Evolutionary conservation across 202 grass and related monocot genomes (phyloP), one percentile per base, ranked within the genome.

Genomic region (Cymbopogon flexuosus): DNA sequence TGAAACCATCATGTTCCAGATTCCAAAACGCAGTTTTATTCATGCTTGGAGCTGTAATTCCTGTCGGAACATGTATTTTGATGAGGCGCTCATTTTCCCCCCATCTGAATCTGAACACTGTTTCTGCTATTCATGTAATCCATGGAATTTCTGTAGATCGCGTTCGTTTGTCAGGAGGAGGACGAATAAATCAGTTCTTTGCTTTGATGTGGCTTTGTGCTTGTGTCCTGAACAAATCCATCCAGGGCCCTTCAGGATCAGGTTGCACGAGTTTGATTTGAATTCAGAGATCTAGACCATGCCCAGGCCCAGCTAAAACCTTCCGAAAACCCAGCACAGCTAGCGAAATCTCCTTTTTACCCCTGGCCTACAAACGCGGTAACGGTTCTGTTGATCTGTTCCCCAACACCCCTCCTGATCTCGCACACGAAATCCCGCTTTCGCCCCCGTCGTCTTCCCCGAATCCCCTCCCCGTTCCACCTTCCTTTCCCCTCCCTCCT

Each of bases 11-110:
- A 23, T 87, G 86, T 89, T 91, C 81, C 86, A 83, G 59, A 45
- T 89, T 91, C 81, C 86, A 83, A 64, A 45, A 77, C 49, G 21
- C 64, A 19, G 30, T 83, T 83, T 91, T 84, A 45, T 73, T 84
- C 70, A 12, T 77, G 49, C 80, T 86, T 95, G 87, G 31, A 88
- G 70, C 84, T 81, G 80, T 57, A 81, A 86, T 89, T 77, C 70
- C 18, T 37, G 62, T 76, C 82, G 71, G 75, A 67, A 67, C 57
- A 81, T 85, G 72, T 78, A 72, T 82, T 66, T 85, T 77, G 81
- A 77, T 39, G 19, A 14, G 27, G 1, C 23, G 15, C 6, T 60
- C 10, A 61, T 40, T 66, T 31, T 41, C 46, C 23, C 4, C 31
- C 21, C 63, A 45, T 68, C 31, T 69, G 43, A 56, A 62, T 75